Evolutionary conservation across 306 rosid species (phyloP).

Genomic region (Ammopiptanthus mongolicus): DNA sequence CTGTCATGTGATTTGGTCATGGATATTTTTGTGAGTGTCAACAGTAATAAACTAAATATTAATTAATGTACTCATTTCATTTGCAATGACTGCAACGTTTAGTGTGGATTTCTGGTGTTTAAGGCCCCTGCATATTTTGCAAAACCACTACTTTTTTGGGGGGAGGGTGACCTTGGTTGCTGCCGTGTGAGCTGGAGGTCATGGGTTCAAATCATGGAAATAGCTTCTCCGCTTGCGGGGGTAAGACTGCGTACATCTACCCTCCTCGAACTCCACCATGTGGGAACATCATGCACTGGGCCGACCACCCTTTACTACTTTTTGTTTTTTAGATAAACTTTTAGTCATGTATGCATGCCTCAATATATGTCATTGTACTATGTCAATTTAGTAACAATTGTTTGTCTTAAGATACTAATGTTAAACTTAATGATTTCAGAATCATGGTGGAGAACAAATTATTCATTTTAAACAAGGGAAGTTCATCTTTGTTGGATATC

Average conservation of each 20-base stretch:
- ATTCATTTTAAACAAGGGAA: not conserved
- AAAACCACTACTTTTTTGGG: not conserved
- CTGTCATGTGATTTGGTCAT: not conserved
- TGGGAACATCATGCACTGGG: no score
- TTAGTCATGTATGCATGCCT: not conserved
- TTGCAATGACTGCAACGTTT: not conserved
- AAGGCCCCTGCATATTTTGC: not conserved
- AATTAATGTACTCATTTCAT: not conserved
- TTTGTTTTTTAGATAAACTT: not conserved
- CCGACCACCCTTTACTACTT: no score
- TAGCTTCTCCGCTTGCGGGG: no score
- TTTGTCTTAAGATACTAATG: not conserved
- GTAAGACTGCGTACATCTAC: no score
- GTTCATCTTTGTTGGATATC: not conserved
- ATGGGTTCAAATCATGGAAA: no score
- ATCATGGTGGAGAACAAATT: not conserved
- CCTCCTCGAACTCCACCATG: no score
- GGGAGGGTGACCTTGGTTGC: no score
- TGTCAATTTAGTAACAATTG: not conserved
- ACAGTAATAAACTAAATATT: not conserved
- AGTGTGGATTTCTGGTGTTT: not conserved
- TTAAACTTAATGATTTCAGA: conserved; percentile 18
- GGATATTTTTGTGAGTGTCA: not conserved
- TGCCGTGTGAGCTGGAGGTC: no score
- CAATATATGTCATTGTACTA: not conserved